These are phyloP conservation scores for Zasmidium citrigriseum DNA, from an alignment of 2,329 filamentous ascomycete genomes.

Conservation along the genomic window DNA sequence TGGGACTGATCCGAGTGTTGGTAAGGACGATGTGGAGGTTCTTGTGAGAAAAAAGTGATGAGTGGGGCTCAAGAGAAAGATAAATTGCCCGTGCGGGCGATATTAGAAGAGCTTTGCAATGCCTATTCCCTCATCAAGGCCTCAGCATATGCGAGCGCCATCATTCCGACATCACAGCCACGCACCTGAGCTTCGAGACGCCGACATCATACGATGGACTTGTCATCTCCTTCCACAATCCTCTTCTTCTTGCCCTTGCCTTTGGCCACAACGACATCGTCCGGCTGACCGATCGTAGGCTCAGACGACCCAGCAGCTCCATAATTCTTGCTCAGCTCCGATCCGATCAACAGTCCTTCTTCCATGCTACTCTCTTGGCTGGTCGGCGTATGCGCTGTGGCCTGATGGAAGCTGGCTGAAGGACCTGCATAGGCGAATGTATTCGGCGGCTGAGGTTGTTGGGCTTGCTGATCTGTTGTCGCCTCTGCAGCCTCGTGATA, in stretches of 20 bases:
- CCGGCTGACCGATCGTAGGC: conserved; percentile 10
- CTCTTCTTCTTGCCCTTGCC: conserved; percentile 9
- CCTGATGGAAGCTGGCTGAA: neutral
- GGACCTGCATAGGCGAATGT: neutral
- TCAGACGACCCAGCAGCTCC: conserved; percentile 10
- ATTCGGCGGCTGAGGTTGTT: neutral
- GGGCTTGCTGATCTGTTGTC: neutral
- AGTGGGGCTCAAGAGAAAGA: too few relatives aligned
- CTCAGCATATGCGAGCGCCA: too few relatives aligned
- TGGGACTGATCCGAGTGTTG: conserved; percentile 18
- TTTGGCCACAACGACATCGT: conserved; percentile 12
- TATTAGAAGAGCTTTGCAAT: too few relatives aligned
- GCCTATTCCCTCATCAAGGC: too few relatives aligned
- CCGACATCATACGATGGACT: too few relatives aligned
- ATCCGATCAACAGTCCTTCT: conserved; percentile 14
- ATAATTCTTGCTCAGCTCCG: conserved; percentile 9
- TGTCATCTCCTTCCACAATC: neutral
- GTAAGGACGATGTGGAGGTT: conserved; percentile 5
- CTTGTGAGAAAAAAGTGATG: conserved; percentile 1
- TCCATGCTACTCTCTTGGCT: conserved; percentile 5
- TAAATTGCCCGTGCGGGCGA: too few relatives aligned
- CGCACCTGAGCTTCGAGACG: neutral
- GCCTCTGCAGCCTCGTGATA: neutral
- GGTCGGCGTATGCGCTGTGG: conserved; percentile 1
- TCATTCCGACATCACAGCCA: too few relatives aligned